Evolutionary conservation across 306 rosid genomes (phyloP).

Genomic region (Vigna trinervia): DNA sequence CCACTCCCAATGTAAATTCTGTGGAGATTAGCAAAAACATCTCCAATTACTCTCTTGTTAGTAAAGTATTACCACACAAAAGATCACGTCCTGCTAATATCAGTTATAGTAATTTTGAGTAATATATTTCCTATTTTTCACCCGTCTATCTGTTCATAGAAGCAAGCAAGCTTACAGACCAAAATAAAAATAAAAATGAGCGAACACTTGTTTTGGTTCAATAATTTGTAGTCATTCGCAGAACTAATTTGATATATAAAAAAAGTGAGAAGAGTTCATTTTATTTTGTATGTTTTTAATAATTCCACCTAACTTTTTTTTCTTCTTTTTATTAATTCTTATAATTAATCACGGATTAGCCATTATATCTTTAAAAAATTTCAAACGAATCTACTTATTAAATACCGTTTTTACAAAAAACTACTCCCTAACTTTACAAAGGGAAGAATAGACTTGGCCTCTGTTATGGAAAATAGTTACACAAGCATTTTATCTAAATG

Average conservation of each 20-base stretch:
- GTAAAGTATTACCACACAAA: conserved; percentile 67
- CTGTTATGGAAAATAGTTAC: too few relatives aligned
- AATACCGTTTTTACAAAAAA: too few relatives aligned
- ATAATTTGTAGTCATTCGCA: background rate
- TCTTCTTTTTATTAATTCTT: too few relatives aligned
- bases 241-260: background rate
- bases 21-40: conserved; percentile 44
- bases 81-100: conserved; percentile 59
- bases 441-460: too few relatives aligned
- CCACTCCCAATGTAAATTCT: conserved; percentile 51
- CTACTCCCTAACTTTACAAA: too few relatives aligned
- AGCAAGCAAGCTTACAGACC: too few relatives aligned
- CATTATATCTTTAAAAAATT: background rate
- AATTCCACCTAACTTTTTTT: too few relatives aligned
- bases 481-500: too few relatives aligned
- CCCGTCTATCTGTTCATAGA: background rate
- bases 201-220: background rate
- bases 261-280: too few relatives aligned
- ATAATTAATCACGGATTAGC: too few relatives aligned
- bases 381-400: too few relatives aligned
- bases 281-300: too few relatives aligned
- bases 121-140: conserved; percentile 28
- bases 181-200: background rate
- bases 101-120: conserved; percentile 52
- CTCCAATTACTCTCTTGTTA: conserved; percentile 54